phyloP scores from a whole-genome alignment of 2,329 filamentous ascomycete genomes.

The Nannizziopsis barbatae region DNA sequence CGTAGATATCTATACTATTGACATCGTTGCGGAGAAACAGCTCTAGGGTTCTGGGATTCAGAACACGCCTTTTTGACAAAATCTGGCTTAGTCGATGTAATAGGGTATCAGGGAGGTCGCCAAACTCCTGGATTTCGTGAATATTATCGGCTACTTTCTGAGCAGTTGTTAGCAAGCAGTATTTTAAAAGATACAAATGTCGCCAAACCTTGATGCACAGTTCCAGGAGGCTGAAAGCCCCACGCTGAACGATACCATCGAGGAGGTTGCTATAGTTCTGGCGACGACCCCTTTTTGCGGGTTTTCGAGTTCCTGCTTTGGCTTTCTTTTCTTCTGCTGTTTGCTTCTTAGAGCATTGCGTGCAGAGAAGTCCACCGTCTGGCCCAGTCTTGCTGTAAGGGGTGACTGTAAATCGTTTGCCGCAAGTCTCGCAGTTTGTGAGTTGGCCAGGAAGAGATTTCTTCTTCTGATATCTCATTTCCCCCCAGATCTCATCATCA shows the following conservation, averaged over 20 bases:
- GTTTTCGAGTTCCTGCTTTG: constrained; percentile 44
- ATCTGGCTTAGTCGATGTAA: constrained; percentile 51
- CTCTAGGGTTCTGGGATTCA: constrained; percentile 39
- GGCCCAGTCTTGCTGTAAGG: constrained; percentile 74
- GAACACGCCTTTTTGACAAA: constrained; percentile 50
- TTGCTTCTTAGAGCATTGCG: constrained; percentile 64
- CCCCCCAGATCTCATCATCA: constrained; percentile 38
- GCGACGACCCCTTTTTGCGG: constrained; percentile 53
- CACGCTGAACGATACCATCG: constrained; percentile 51
- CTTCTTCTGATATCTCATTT: constrained; percentile 47
- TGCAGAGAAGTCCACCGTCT: constrained; percentile 75
- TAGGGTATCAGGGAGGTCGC: constrained; percentile 48
- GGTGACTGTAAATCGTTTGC: constrained; percentile 84
- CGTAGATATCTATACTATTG: constrained; percentile 48
- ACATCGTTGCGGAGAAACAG: constrained; percentile 43
- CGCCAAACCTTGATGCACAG: constrained; percentile 46
- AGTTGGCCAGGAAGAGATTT: constrained; percentile 67
- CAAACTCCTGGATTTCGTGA: constrained; percentile 53
- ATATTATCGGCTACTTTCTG: constrained; percentile 52
- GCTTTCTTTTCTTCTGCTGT: constrained; percentile 52
- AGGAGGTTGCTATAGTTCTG: constrained; percentile 74
- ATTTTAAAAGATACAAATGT: not conserved
- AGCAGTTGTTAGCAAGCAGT: not conserved
- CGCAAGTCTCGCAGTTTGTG: constrained; percentile 75
- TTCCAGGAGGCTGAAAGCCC: constrained; percentile 38